phyloP scores from a whole-genome alignment of 495 filamentous ascomycete species.

The Penicillium manginii region DNA sequence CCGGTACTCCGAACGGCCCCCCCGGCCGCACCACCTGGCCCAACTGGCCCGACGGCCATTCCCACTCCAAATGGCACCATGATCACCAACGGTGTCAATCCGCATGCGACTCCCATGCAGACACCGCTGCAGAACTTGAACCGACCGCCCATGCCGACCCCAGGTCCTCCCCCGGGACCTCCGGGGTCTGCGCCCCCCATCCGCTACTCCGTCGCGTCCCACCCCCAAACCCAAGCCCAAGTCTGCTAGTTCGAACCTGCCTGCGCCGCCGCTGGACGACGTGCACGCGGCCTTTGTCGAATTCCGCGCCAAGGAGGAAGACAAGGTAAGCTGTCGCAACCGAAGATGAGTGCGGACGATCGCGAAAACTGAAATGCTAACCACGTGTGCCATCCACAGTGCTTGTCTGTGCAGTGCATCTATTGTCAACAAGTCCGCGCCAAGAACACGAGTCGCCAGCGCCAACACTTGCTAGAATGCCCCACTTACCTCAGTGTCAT shows the following conservation, averaged over 20 bases:
- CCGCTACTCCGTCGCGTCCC: conserved; percentile 36
- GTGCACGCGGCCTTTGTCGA: conserved; percentile 60
- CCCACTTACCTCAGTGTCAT: conserved; percentile 60
- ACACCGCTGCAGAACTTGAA: conserved; percentile 47
- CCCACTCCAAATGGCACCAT: conserved; percentile 44
- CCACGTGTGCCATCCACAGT: conserved; percentile 32
- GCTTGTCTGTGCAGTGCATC: conserved; percentile 61
- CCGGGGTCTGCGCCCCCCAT: conserved; percentile 35
- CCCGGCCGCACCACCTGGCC: conserved; percentile 37
- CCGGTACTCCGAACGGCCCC: conserved; percentile 51
- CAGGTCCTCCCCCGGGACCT: conserved; percentile 35
- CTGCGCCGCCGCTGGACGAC: conserved; percentile 53
- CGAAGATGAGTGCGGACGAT: too few species aligned
- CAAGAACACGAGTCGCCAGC: conserved; percentile 60
- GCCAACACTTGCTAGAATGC: conserved; percentile 58
- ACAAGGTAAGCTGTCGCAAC: conserved; percentile 48
- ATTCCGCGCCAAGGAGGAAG: conserved; percentile 61
- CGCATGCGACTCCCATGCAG: conserved; percentile 49
- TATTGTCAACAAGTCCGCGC: conserved; percentile 62
- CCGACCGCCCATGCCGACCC: conserved; percentile 44
- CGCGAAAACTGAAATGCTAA: neutral
- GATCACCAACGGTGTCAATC: conserved; percentile 52
- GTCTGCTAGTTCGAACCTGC: conserved; percentile 40
- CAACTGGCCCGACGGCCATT: conserved; percentile 39
- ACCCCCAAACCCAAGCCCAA: conserved; percentile 52